Evolutionary conservation across 1,284 basidiomycete genomes (phyloP).

Genomic region (Trichosporon coremiiforme): DNA sequence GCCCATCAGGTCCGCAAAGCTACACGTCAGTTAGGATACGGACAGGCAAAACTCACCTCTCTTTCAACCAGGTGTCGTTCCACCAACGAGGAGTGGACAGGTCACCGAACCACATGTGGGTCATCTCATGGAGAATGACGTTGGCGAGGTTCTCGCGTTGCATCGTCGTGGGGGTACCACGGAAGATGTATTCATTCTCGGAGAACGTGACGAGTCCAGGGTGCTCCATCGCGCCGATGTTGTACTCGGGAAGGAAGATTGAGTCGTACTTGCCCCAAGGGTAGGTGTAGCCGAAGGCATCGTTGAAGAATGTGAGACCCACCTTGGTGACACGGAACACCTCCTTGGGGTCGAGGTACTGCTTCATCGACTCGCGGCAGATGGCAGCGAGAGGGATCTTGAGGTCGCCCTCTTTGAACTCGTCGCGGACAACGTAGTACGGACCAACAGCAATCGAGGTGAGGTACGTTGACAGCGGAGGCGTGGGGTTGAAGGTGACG

Average conservation of each 20-base stretch:
- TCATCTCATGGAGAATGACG: conserved; percentile 25
- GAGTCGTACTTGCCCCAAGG: conserved; percentile 29
- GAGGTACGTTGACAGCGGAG: conserved; percentile 24
- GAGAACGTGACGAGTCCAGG: conserved; percentile 23
- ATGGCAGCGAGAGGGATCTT: conserved; percentile 19
- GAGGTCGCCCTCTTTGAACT: background rate
- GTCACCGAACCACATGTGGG: conserved; percentile 28
- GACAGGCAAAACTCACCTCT: background rate
- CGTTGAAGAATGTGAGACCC: conserved; percentile 24
- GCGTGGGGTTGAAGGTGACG: conserved; percentile 20
- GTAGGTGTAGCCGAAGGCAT: conserved; percentile 22
- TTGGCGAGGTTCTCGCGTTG: conserved; percentile 23
- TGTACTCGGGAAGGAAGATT: conserved; percentile 29
- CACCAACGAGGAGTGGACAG: conserved; percentile 23
- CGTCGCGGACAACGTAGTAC: conserved; percentile 20
- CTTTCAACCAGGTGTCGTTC: conserved; percentile 27
- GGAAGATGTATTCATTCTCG: conserved; percentile 25
- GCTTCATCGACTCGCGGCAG: conserved; percentile 23
- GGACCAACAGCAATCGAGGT: conserved; percentile 23
- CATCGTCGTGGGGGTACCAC: conserved; percentile 17
- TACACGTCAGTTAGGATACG: background rate
- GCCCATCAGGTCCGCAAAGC: conserved; percentile 27
- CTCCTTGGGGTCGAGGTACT: conserved; percentile 24
- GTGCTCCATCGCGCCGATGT: conserved; percentile 28
- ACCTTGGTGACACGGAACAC: conserved; percentile 24